Conservation (phyloP, 768 basidiomycete species). For the Fomitopsis serialis region DNA sequence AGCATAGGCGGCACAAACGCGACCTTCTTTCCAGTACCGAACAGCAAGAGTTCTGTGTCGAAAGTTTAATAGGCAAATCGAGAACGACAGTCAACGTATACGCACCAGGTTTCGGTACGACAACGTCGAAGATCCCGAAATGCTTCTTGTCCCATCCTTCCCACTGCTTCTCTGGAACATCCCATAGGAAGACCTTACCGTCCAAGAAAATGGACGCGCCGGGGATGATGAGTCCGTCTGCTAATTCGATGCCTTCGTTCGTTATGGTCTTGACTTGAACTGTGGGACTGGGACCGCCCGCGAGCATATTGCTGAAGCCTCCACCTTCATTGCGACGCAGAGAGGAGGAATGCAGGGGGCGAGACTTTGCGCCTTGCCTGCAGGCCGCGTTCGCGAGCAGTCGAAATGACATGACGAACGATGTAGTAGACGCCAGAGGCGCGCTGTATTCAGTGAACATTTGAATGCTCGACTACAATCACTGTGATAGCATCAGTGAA, state of each 20-base stretch:
- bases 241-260: conserved; percentile 57
- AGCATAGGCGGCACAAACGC: conserved; percentile 65
- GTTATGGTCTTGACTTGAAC: conserved; percentile 70
- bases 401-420: not conserved
- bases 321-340: conserved; percentile 1
- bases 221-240: conserved; percentile 74
- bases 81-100: not conserved
- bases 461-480: no score
- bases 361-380: not conserved
- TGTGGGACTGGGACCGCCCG: conserved; percentile 59
- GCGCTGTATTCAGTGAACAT: no score
- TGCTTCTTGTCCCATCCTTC: conserved; percentile 66
- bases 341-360: not conserved
- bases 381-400: not conserved
- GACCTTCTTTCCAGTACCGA: conserved; percentile 79
- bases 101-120: conserved; percentile 83
- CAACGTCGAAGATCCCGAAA: conserved; percentile 76
- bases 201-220: conserved; percentile 81
- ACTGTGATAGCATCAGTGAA: no score
- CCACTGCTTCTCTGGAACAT: conserved; percentile 65
- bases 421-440: no score
- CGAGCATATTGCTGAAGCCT: conserved; percentile 64
- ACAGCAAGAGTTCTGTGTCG: conserved; percentile 77
- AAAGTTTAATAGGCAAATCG: not conserved
- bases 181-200: conserved; percentile 87